Conservation (phyloP, 257 asterid genomes). For the Solanum corneliomulleri region DNA sequence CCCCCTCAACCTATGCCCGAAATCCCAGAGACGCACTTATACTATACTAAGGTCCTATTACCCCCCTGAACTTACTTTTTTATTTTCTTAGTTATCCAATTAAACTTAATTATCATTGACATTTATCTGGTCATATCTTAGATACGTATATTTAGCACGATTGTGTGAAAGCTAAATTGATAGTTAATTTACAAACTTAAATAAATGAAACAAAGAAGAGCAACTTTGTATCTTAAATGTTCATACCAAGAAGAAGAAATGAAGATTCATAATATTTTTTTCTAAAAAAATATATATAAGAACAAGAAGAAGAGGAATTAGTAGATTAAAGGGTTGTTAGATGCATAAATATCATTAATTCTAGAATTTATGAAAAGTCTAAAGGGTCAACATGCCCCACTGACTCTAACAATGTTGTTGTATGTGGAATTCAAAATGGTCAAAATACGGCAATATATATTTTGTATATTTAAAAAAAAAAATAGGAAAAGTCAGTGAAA, state of each 20-base stretch:
- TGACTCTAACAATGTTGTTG: background rate
- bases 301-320: background rate
- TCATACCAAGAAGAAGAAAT: background rate
- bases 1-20: too few relatives aligned
- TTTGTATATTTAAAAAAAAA: background rate
- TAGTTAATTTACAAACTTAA: background rate
- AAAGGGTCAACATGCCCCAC: background rate
- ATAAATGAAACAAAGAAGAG: background rate
- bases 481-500: background rate
- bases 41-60: too few relatives aligned
- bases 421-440: background rate
- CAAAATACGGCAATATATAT: background rate
- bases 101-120: background rate
- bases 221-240: background rate
- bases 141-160: background rate
- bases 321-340: background rate
- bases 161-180: background rate
- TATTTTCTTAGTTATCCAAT: background rate
- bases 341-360: background rate
- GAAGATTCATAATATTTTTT: background rate
- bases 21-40: too few relatives aligned
- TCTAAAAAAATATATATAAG: background rate
- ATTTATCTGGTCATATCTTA: background rate
- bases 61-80: background rate
- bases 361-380: background rate